These are phyloP conservation scores for Suhomyces wounanorum DNA, from an alignment of 1,139 yeast genomes.

Conservation along the genomic window DNA sequence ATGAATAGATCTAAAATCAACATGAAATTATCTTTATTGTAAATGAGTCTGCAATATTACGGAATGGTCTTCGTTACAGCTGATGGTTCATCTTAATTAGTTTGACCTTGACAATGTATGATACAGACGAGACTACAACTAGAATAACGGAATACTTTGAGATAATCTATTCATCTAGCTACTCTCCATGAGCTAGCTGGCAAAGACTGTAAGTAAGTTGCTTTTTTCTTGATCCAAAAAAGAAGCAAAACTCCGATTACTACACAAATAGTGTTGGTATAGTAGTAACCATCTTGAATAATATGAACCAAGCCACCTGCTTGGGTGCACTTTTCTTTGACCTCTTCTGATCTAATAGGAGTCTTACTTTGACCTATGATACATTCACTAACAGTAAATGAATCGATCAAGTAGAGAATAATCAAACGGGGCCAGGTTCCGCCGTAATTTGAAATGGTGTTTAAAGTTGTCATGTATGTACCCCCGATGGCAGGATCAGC, in stretches of 20 bases:
- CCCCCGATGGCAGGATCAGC: slow-evolving; percentile 98
- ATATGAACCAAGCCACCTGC: slow-evolving; percentile 59
- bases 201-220: slow-evolving; percentile 57
- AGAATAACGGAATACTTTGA: not conserved
- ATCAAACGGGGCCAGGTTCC: slow-evolving; percentile 96
- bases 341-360: slow-evolving; percentile 18
- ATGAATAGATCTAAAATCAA: too few species aligned
- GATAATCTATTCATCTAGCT: not conserved
- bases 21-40: too few species aligned
- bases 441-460: slow-evolving; percentile 89
- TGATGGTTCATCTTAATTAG: too few species aligned
- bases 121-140: not conserved
- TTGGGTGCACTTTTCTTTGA: slow-evolving; percentile 50
- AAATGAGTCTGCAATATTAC: too few species aligned
- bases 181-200: slow-evolving; percentile 76
- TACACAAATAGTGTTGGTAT: slow-evolving; percentile 74
- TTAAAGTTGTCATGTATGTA: slow-evolving; percentile 94
- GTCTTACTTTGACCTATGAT: slow-evolving; percentile 3
- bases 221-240: slow-evolving; percentile 66
- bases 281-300: slow-evolving; percentile 79
- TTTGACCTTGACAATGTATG: too few species aligned
- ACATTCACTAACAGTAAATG: slow-evolving; percentile 69
- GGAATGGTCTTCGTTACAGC: too few species aligned
- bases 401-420: slow-evolving; percentile 77
- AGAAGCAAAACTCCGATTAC: slow-evolving; percentile 65